Evolutionary conservation across 2,329 filamentous ascomycete species (phyloP).

Genomic region (Immersiporthe knoxdaviesiana): DNA sequence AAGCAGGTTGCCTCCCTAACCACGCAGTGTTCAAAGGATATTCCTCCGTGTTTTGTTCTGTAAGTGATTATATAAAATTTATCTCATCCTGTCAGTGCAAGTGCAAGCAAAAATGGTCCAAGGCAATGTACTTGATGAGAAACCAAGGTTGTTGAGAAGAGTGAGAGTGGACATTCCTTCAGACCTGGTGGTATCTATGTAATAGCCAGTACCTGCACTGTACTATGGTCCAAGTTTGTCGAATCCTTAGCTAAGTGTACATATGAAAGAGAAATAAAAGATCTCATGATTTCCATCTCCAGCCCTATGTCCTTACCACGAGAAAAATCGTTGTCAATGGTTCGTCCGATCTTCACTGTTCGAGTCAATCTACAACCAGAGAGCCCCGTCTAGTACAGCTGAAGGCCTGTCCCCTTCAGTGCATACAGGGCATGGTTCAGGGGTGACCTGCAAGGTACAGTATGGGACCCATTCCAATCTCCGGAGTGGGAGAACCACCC

Average conservation of each 20-base stretch:
- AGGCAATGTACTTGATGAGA: neutral
- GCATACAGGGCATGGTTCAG: constrained; percentile 10
- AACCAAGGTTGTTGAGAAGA: neutral
- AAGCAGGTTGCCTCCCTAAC: neutral
- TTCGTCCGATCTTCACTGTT: neutral
- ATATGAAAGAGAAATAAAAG: neutral
- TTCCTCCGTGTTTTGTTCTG: neutral
- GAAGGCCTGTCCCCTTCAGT: neutral
- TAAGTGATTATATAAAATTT: neutral
- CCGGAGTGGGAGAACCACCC: neutral
- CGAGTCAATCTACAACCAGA: neutral
- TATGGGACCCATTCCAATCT: constrained; percentile 13
- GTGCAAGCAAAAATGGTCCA: neutral
- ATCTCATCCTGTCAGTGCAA: no score
- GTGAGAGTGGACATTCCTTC: neutral
- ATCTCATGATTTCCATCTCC: neutral
- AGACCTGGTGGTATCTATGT: neutral
- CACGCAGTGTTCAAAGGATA: neutral
- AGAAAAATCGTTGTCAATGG: neutral
- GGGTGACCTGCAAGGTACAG: neutral
- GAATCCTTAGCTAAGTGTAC: no score
- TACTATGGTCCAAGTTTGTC: no score
- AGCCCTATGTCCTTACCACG: neutral
- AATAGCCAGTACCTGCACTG: neutral
- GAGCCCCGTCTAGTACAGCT: neutral